A percentile compares a stretch with the other conserved stretches of the same genome.
phyloP scores from a whole-genome alignment of 2,329 filamentous ascomycete genomes.

The Botrytis elliptica region DNA sequence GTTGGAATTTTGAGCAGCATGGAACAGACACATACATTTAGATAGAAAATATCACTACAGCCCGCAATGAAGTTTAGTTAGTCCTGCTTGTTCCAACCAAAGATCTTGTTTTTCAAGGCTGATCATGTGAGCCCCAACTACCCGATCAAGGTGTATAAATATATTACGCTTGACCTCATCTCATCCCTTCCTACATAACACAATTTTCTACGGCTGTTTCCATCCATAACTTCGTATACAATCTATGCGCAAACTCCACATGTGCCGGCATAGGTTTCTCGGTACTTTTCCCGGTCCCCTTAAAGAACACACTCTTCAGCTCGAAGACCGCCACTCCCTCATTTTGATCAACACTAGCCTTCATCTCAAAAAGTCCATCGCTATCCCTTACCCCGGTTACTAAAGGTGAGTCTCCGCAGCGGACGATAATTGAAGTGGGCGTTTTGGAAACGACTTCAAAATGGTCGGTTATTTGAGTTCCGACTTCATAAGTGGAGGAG shows the following conservation, averaged over 20 bases:
- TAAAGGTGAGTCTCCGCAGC: conserved; percentile 64
- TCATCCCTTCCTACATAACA: conserved; percentile 21
- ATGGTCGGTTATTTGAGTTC: conserved; percentile 66
- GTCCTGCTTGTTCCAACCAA: background rate
- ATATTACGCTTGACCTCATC: background rate
- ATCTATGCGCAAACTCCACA: conserved; percentile 51
- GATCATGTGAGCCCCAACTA: background rate
- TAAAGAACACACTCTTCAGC: conserved; percentile 63
- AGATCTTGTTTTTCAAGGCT: background rate
- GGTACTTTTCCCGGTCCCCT: conserved; percentile 47
- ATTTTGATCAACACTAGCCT: conserved; percentile 57
- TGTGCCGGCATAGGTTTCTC: conserved; percentile 46
- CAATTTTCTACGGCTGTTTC: conserved; percentile 47
- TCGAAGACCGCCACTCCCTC: conserved; percentile 63
- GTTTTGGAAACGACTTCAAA: conserved; percentile 70
- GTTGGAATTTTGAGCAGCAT: background rate
- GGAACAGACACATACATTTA: background rate
- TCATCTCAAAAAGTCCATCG: conserved; percentile 67
- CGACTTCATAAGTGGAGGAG: conserved; percentile 57
- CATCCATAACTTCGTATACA: conserved; percentile 57
- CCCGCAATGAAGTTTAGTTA: background rate
- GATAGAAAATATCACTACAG: background rate
- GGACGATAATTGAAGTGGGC: conserved; percentile 57
- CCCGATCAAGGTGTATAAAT: background rate
- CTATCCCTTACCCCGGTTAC: conserved; percentile 54